Evolutionary conservation across 2,329 filamentous ascomycete species (phyloP), one percentile per base, ranked within the genome.

Genomic region (Ilyonectria mors-panacis): DNA sequence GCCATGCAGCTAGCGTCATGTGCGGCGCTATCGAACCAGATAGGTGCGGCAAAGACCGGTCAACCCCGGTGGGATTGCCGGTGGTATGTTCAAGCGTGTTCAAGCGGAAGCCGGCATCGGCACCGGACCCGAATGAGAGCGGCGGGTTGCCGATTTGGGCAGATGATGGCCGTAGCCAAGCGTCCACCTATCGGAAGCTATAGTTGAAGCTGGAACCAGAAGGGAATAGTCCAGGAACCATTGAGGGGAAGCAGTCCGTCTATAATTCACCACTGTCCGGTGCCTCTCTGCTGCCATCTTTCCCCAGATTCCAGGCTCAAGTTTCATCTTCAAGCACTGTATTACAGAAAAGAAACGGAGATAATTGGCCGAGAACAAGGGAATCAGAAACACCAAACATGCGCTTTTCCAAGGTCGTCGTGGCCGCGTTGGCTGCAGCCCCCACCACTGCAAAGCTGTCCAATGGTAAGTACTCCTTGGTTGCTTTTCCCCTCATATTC

Each of bases 161-260:
- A 51, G 17, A 28, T 30, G 47, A 51, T n/a, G 26, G n/a, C 26
- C 26, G 17, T n/a, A 15, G 26, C 47, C 26, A 17, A n/a, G n/a
- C 6, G 47, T 51, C 47, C 47, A 51, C 47, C 47, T 51, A 51
- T 51, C 26, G 26, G 47, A 51, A 51, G 47, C 26, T 13, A 51
- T 30, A 30, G 17, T 30, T 12, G 47, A 19, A 8, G 26, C 9
- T 51, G 26, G 26, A 33, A 12, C 28, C 17, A 19, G 26, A 33
- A 30, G 47, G 26, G 47, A 4, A 30, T 51, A 19, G 26, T n/a
- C n/a, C 10, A 51, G 15, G 26, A n/a, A 42, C 47, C 26, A 51
- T 51, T 51, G 47, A 51, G 47, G 47, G 47, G 47, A 33, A 51
- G 26, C 47, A 10, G n/a, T 6, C 47, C 28, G 28, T 51, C 47